These are phyloP conservation scores for Artemisia tridentata DNA, from an alignment of 129 eudicot species.

Conservation along the genomic window DNA sequence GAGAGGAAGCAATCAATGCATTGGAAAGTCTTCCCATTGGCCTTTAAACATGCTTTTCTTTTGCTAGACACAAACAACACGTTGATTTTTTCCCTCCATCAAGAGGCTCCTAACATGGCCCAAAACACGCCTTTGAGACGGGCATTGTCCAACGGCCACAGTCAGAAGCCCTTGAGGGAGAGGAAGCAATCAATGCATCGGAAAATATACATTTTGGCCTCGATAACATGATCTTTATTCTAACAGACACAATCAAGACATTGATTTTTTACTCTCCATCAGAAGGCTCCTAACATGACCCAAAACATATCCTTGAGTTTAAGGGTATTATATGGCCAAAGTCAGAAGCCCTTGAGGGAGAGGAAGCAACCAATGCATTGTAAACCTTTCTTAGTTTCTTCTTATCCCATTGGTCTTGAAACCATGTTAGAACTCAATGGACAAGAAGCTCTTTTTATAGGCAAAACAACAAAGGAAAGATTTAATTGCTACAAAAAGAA, in stretches of 20 bases:
- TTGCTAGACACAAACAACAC: not conserved
- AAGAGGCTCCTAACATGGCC: not conserved
- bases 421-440: slow-evolving; percentile 36
- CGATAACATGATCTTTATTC: too few species aligned
- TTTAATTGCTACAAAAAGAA: slow-evolving; percentile 9
- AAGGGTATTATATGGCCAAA: not conserved
- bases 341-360: slow-evolving; percentile 45
- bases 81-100: not conserved
- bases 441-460: slow-evolving; percentile 41
- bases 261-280: not conserved
- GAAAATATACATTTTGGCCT: not conserved
- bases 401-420: slow-evolving; percentile 26
- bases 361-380: slow-evolving; percentile 30
- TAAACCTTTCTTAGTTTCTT: not conserved
- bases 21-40: not conserved
- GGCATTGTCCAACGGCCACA: not conserved
- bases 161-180: slow-evolving; percentile 4
- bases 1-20: not conserved
- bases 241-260: not conserved
- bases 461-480: slow-evolving; percentile 11
- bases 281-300: slow-evolving; percentile 1
- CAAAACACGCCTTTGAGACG: not conserved
- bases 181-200: slow-evolving; percentile 7
- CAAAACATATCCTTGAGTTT: slow-evolving; percentile 4
- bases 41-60: not conserved